phyloP scores from a whole-genome alignment of 192 early-diverging fungal species.

The Radiomyces spectabilis region DNA sequence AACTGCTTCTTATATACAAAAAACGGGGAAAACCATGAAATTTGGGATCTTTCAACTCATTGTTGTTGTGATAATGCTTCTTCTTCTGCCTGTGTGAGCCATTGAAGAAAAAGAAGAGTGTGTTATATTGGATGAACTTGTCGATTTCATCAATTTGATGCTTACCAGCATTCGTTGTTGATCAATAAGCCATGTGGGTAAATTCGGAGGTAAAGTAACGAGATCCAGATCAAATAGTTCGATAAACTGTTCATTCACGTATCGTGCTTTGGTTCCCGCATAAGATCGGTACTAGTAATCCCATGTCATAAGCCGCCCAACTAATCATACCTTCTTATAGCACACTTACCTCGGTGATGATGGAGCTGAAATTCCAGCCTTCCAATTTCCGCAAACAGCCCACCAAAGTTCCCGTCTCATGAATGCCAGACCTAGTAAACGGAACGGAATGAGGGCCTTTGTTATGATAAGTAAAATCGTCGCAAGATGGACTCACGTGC shows the following conservation, averaged over 20 bases:
- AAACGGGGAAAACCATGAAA: too few relatives aligned
- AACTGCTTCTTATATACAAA: too few relatives aligned
- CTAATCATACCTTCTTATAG: too few relatives aligned
- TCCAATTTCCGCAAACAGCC: slow-evolving; percentile 91
- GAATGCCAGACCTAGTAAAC: slow-evolving; percentile 66
- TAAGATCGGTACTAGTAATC: slow-evolving; percentile 88
- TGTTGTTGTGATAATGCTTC: too few relatives aligned
- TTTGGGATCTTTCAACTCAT: too few relatives aligned
- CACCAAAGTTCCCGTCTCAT: slow-evolving; percentile 90
- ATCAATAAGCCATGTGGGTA: slow-evolving; percentile 79
- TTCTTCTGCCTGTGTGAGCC: too few relatives aligned
- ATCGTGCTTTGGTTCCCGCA: slow-evolving; percentile 81
- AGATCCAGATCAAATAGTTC: slow-evolving; percentile 92
- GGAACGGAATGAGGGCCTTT: background rate
- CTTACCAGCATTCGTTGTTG: slow-evolving; percentile 58
- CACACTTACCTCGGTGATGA: slow-evolving; percentile 78
- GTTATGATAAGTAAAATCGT: background rate
- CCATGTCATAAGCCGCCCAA: too few relatives aligned
- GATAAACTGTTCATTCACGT: slow-evolving; percentile 90
- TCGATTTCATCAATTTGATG: too few relatives aligned
- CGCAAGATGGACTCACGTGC: slow-evolving; percentile 54
- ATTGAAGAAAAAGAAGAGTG: too few relatives aligned
- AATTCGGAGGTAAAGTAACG: slow-evolving; percentile 67
- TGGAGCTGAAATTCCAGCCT: slow-evolving; percentile 96
- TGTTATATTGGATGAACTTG: too few relatives aligned